Percentiles rank a stretch among this genome's conserved stretches.
Conservation (phyloP, 306 rosid species). For the Inga leiocalycina region DNA sequence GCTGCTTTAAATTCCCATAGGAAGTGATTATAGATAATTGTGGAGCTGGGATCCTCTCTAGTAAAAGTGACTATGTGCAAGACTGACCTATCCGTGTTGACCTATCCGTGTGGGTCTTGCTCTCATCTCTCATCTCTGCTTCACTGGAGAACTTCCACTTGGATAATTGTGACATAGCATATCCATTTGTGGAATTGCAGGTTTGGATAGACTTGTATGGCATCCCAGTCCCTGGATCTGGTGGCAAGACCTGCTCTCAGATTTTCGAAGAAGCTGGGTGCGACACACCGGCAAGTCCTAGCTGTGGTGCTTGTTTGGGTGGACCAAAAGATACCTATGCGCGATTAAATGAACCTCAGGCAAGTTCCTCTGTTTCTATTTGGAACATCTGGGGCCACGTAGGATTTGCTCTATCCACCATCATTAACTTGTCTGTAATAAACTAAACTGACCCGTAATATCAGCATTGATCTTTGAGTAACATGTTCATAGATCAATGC, state of each 20-base stretch:
- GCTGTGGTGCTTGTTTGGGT: slow-evolving; percentile 96
- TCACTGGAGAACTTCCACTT: neutral
- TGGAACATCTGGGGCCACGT: slow-evolving; percentile 2
- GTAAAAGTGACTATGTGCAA: neutral
- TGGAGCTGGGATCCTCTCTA: neutral
- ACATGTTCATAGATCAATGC: neutral
- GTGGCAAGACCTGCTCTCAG: slow-evolving; percentile 98
- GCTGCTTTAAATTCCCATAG: neutral
- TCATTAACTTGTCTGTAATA: slow-evolving; percentile 5
- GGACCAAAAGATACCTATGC: slow-evolving; percentile 96
- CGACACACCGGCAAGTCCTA: slow-evolving; percentile 97
- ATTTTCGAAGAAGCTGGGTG: slow-evolving; percentile 99
- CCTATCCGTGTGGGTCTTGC: neutral
- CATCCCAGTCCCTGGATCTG: slow-evolving; percentile 84
- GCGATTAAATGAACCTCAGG: slow-evolving; percentile 86
- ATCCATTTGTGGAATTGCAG: slow-evolving; percentile 42
- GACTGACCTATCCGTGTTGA: neutral
- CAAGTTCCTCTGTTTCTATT: slow-evolving; percentile 40
- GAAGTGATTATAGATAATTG: slow-evolving; percentile 25
- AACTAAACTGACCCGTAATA: neutral
- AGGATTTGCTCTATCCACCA: neutral
- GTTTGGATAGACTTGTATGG: slow-evolving; percentile 93
- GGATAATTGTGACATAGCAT: slow-evolving; percentile 7
- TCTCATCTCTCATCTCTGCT: neutral
- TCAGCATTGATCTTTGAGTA: neutral